Evolutionary conservation across 306 rosid species (phyloP), one percentile per base, ranked within the genome.

Genomic region (Fagus sylvatica): DNA sequence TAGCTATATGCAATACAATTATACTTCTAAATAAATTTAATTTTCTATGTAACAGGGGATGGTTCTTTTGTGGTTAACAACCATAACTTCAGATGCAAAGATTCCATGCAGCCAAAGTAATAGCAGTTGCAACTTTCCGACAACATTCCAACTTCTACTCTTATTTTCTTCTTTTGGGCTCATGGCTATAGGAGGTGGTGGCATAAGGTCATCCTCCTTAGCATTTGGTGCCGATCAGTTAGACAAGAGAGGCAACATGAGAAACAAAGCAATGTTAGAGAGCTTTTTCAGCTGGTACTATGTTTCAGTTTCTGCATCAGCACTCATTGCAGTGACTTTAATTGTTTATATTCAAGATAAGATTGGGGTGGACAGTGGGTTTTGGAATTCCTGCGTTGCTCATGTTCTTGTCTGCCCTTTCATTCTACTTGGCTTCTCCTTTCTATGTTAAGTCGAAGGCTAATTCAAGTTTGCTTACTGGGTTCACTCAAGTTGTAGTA

Each of bases 161-260:
- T 22, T 81, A 43, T 76, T 53, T 37, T 62, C 64, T 6, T 76
- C 85, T 32, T 76, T 71, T 36, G 73, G 57, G 1, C 62, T 81
- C 13, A 76, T 81, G 70, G 62, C 84, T 33, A 16, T 81, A 16
- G 84, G 84, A 70, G 57, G 80, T 37, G 84, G 80, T 7, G 71
- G 84, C 12, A n/a, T 81, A 30, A 67, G 74, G 42, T 16, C 84
- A 16, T 70, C 55, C 19, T 49, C 79, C 33, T 13, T 81, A 6
- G 76, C 84, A 39, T 81, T 81, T 70, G 84, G 77, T 51, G 76
- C 76, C 16, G 80, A 81, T 51, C 84, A 81, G 30, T 41, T 78
- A 55, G 69, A 34, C 30, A 65, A 30, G 43, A 17, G 15, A 71
- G 62, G 48, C 67, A 56, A 59, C 55, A 30, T 46, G 55, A 72